Conservation (phyloP, 108 stramenopile genomes). For the Fragilaria crotonensis region DNA sequence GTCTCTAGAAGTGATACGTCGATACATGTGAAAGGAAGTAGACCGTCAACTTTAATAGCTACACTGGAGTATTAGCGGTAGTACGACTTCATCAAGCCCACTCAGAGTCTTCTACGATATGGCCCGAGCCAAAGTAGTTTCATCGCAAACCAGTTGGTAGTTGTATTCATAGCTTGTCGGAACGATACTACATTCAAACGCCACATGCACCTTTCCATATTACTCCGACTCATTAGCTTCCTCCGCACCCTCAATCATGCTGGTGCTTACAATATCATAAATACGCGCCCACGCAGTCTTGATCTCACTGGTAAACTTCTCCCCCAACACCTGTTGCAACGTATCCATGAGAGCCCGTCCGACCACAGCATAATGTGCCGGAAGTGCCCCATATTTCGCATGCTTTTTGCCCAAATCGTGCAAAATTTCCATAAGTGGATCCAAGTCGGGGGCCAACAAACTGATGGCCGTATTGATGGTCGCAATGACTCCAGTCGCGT, state of each 20-base stretch:
- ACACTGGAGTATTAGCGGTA: no score
- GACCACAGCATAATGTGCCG: conserved; percentile 32
- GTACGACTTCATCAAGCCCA: no score
- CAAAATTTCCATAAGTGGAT: conserved; percentile 29
- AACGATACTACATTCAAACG: no score
- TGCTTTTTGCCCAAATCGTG: conserved; percentile 37
- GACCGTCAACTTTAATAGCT: no score
- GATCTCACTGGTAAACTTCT: conserved; percentile 22
- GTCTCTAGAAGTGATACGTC: neutral
- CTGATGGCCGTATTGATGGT: conserved; percentile 30
- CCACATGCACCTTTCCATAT: no score
- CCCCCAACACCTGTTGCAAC: conserved; percentile 23
- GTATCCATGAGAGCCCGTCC: conserved; percentile 32
- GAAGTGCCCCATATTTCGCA: conserved; percentile 32
- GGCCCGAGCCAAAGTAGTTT: no score
- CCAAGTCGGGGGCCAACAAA: conserved; percentile 41
- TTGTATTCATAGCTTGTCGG: no score
- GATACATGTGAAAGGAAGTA: no score
- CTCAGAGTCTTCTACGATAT: no score
- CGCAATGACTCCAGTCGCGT: conserved; percentile 15
- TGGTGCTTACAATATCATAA: conserved; percentile 15
- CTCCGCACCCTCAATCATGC: conserved; percentile 15
- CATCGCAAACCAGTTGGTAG: no score
- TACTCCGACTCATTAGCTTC: no score
- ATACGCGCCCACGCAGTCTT: conserved; percentile 21